Conservation (phyloP, 2,329 filamentous ascomycete genomes). For the Sclerotinia subarctica region DNA sequence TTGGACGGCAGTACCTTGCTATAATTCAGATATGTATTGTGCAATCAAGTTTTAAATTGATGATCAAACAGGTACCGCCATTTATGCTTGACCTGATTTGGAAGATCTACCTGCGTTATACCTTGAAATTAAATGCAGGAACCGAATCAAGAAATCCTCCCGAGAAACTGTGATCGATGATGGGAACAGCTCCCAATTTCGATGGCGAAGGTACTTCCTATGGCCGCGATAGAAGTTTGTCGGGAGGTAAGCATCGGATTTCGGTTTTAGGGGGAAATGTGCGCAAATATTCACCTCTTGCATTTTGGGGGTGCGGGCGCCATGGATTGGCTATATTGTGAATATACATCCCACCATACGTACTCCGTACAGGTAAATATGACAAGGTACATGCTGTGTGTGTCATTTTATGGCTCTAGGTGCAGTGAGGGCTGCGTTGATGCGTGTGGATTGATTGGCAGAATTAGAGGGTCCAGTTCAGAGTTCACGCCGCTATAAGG, state of each 20-base stretch:
- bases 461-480: constrained; percentile 3
- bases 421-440: not conserved
- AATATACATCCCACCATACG: not conserved
- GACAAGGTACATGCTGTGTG: constrained; percentile 18
- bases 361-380: not conserved
- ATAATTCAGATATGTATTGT: constrained; percentile 9
- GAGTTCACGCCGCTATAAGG: constrained; percentile 19
- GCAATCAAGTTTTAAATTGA: constrained; percentile 28
- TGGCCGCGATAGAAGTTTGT: not conserved
- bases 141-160: constrained; percentile 3
- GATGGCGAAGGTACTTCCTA: not conserved
- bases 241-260: not conserved
- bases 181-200: not conserved
- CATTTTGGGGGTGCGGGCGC: not conserved
- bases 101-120: not conserved
- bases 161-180: not conserved
- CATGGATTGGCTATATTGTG: not conserved
- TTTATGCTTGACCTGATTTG: constrained; percentile 14
- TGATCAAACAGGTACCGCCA: constrained; percentile 34
- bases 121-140: constrained; percentile 5
- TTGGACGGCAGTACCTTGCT: not conserved
- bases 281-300: not conserved
- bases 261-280: not conserved
- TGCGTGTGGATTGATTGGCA: constrained; percentile 2
- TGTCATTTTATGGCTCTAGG: constrained; percentile 1